Evolutionary conservation across 257 asterid species (phyloP).

Genomic region (Solanum chaucha): DNA sequence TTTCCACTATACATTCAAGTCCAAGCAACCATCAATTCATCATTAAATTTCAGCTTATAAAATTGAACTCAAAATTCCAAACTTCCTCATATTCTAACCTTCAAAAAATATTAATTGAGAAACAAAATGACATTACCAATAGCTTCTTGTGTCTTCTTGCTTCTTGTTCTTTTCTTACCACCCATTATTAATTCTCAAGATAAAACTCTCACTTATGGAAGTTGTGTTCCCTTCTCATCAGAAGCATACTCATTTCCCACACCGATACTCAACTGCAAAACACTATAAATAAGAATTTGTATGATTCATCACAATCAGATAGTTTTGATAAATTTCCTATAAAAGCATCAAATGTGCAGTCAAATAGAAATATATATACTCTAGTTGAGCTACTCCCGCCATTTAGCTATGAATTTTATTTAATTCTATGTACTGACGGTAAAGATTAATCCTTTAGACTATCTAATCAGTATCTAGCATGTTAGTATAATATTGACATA

Average conservation of each 20-base stretch:
- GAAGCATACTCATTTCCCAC: conserved; percentile 28
- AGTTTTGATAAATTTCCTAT: conserved; percentile 8
- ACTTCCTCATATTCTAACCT: background rate
- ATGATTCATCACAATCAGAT: background rate
- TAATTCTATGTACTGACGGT: background rate
- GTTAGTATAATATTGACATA: background rate
- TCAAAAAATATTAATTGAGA: background rate
- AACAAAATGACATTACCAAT: conserved; percentile 5
- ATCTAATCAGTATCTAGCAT: background rate
- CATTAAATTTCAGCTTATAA: background rate
- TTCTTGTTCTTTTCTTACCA: conserved; percentile 5
- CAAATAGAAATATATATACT: background rate
- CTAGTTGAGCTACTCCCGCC: background rate
- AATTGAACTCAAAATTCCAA: background rate
- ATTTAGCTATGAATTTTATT: background rate
- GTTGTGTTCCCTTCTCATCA: conserved; percentile 22
- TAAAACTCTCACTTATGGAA: conserved; percentile 5
- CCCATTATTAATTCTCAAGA: conserved; percentile 5
- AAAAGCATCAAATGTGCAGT: conserved; percentile 22
- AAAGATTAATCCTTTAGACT: background rate
- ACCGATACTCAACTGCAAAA: conserved; percentile 9
- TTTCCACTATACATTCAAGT: conserved; percentile 12
- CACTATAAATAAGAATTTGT: background rate
- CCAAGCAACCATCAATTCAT: conserved; percentile 14
- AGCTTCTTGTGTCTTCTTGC: conserved; percentile 6